These are phyloP conservation scores for Apiospora hydei DNA, from an alignment of 2,329 filamentous ascomycete genomes.

Conservation along the genomic window DNA sequence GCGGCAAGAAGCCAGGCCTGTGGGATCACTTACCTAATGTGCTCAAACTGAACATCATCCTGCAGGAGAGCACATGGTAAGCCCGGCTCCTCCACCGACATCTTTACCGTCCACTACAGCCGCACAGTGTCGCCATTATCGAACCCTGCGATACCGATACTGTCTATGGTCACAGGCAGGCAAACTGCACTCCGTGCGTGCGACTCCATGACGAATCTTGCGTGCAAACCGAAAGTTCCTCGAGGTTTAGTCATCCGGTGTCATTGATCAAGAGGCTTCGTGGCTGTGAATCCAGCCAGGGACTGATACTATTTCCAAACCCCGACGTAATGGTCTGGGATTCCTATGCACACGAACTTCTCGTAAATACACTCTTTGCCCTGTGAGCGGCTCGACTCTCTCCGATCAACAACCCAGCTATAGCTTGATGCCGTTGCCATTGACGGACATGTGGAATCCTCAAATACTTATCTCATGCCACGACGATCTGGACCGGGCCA, in stretches of 20 bases:
- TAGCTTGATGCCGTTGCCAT: not conserved
- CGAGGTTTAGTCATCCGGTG: not conserved
- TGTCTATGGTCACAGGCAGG: not conserved
- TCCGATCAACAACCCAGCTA: not conserved
- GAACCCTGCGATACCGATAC: not conserved
- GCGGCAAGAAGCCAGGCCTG: not conserved
- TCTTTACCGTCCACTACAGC: not conserved
- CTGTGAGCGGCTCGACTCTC: not conserved
- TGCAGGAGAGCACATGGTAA: slow-evolving; percentile 2
- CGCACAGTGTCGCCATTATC: not conserved
- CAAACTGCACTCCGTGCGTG: not conserved
- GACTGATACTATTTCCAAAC: not conserved
- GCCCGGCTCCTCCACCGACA: not conserved
- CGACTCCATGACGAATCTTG: not conserved
- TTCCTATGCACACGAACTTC: not conserved
- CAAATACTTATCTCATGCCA: not conserved
- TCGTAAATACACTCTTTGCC: not conserved
- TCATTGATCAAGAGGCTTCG: not conserved
- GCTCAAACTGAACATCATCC: not conserved
- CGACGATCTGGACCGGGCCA: slow-evolving; percentile 15
- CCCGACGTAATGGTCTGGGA: not conserved
- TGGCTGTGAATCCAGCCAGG: not conserved
- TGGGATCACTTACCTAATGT: slow-evolving; percentile 3
- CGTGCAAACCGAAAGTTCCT: not conserved
- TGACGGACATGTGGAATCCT: slow-evolving; percentile 1